Evolutionary conservation across 495 filamentous ascomycete genomes (phyloP), one percentile per base, ranked within the genome.

Genomic region (Tuber melanosporum): DNA sequence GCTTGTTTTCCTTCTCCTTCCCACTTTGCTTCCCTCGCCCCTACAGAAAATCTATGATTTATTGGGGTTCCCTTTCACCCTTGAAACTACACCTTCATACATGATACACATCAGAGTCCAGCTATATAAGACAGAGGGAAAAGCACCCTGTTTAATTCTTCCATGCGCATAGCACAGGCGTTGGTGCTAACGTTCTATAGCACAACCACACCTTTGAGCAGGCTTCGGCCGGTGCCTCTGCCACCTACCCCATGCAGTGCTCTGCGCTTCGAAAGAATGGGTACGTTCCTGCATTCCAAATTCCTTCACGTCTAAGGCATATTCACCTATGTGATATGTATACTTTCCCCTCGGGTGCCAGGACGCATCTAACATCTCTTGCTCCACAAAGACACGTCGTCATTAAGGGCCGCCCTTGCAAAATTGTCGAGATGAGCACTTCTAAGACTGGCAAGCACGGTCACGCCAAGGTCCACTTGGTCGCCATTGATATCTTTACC

Each of bases 361-460:
- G 36, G 36, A 47, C 17, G 19, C 36, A n/a, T 73, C 70, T 80
- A 69, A 80, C 52, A 57, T 62, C 73, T 70, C 14, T 57, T 47
- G 20, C 52, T 76, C 52, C 46, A 72, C 70, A 39, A 73, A 83
- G 82, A 52, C 82, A 83, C 83, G 95, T 99, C 87, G 92, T 95
- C 84, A 98, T 99, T 87, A 98, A 99, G 90, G 87, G 88, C 85
- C 95, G 95, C 83, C 95, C 95, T 79, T 99, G 95, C 94, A 98
- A 98, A 91, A 99, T 99, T 83, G 93, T 98, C 86, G 95, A 98
- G 84, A 99, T 99, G 95, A 95, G 92, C 78, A 99, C 95, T 87
- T 99, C 95, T 85, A 99, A 99, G 94, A 99, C 95, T 79, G 95
- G 95, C 86, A 99, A 99, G 93, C 95, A 99, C 92, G 95, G 95